A percentile compares a stretch with the other conserved stretches of the same genome.
These are phyloP conservation scores for Globisporangium ultimum DNA, from an alignment of 352 stramenopile genomes.

Conservation along the genomic window DNA sequence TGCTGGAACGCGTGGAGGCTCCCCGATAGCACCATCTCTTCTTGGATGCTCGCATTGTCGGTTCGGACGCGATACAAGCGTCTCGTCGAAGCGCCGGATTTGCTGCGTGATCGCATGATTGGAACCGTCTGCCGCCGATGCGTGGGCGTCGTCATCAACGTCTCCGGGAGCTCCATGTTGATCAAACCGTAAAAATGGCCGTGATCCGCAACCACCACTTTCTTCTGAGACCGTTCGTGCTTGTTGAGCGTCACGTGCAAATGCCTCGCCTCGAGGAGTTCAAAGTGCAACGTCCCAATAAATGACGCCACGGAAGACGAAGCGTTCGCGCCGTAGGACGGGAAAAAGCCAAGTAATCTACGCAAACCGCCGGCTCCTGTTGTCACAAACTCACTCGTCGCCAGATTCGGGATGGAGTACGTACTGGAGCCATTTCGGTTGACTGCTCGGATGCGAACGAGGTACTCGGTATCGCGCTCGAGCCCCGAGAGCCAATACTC, in stretches of 20 bases:
- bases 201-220: constrained; percentile 8
- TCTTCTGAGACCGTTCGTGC: constrained; percentile 1
- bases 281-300: constrained; percentile 57
- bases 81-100: constrained; percentile 1
- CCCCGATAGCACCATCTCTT: constrained; percentile 42
- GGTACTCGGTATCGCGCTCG: constrained; percentile 52
- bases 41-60: constrained; percentile 34
- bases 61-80: constrained; percentile 46
- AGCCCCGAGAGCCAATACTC: constrained; percentile 60
- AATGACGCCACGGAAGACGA: constrained; percentile 23
- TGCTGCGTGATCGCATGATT: neutral
- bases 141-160: constrained; percentile 1
- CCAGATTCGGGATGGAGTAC: constrained; percentile 46
- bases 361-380: constrained; percentile 5
- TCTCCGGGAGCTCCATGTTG: constrained; percentile 21
- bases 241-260: constrained; percentile 10
- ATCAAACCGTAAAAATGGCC: constrained; percentile 24
- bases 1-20: constrained; percentile 45
- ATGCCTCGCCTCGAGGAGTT: constrained; percentile 49
- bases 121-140: constrained; percentile 14
- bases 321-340: neutral
- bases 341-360: constrained; percentile 13
- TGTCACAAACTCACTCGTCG: constrained; percentile 42
- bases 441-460: constrained; percentile 49
- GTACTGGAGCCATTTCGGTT: constrained; percentile 64